Evolutionary conservation across 2,329 filamentous ascomycete species (phyloP), one percentile per base, ranked within the genome.

Genomic region (Lasiodiplodia citricola): DNA sequence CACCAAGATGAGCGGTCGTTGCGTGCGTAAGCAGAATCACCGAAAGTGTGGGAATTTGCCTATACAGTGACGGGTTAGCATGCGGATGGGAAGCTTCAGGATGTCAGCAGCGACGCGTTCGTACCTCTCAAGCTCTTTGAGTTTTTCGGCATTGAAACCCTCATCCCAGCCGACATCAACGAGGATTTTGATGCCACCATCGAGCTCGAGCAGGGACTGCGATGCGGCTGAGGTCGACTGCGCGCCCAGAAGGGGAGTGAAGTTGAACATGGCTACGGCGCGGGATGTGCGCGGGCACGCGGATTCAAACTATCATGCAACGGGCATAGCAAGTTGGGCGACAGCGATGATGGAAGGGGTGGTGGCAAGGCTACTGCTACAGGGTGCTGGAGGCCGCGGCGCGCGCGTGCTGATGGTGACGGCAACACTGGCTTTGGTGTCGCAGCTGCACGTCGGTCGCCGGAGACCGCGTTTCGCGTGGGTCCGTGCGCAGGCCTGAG

Each of bases 121-220:
- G 73, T 87, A 96, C 92, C 93, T 96, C 82, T 98, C 95, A 70
- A 99, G 87, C 81, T 96, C 92, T 74, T 90, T 90, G 65, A 99
- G 88, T 84, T 93, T 92, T 71, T 88, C 87, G 38, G 89, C 88
- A 77, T 97, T 92, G 78, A 99, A 98, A 2, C 88, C 87, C 78
- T 97, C 93, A 78, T 98, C 94, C 96, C 96, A 99, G 70, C 96
- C 96, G 55, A 97, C 91, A 78, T 97, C 95, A 47, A 99, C 89
- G 66, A 99, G 87, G 65, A 99, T 89, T 80, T 98, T 98, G 82
- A 99, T 91, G 69, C 95, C 96, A 72, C 95, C 95, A 83, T 99
- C 96, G 68, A 99, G 91, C 83, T 98, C 95, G 58, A 99, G 85
- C 44, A 99, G 88, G n/a, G 96, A 98, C 80, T 97, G 94, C 71